These are phyloP conservation scores for Epicoccum sorghinum DNA, from an alignment of 2,329 filamentous ascomycete species.

Conservation along the genomic window DNA sequence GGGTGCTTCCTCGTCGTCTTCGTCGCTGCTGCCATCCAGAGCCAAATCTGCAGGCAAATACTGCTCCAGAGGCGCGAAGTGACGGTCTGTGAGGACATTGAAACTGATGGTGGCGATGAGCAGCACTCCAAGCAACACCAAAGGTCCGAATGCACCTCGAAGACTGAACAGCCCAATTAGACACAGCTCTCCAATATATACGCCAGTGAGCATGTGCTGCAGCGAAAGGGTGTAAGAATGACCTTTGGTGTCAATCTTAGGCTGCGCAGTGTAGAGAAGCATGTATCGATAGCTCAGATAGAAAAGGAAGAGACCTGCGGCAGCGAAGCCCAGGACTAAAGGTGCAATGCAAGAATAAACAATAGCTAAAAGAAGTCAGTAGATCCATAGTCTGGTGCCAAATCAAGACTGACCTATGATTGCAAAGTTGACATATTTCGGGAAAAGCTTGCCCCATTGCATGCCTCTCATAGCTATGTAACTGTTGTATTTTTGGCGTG, in stretches of 20 bases:
- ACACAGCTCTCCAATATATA: slow-evolving; percentile 83
- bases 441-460: slow-evolving; percentile 50
- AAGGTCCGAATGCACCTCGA: slow-evolving; percentile 41
- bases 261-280: slow-evolving; percentile 83
- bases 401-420: slow-evolving; percentile 45
- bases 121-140: slow-evolving; percentile 39
- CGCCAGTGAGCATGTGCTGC: slow-evolving; percentile 81
- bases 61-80: slow-evolving; percentile 44
- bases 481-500: slow-evolving; percentile 54
- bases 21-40: slow-evolving; percentile 20
- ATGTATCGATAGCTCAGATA: slow-evolving; percentile 92
- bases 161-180: slow-evolving; percentile 79
- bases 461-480: slow-evolving; percentile 42
- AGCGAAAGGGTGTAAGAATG: slow-evolving; percentile 86
- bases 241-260: slow-evolving; percentile 84
- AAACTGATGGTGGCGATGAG: slow-evolving; percentile 42
- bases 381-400: background rate
- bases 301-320: slow-evolving; percentile 77
- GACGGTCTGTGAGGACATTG: slow-evolving; percentile 42
- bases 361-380: slow-evolving; percentile 62
- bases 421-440: slow-evolving; percentile 49
- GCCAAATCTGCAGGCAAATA: slow-evolving; percentile 44
- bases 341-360: slow-evolving; percentile 88
- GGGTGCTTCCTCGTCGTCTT: slow-evolving; percentile 37
- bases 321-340: slow-evolving; percentile 80